phyloP scores from a whole-genome alignment of 768 basidiomycete genomes.

The Dacryopinax spathularia region DNA sequence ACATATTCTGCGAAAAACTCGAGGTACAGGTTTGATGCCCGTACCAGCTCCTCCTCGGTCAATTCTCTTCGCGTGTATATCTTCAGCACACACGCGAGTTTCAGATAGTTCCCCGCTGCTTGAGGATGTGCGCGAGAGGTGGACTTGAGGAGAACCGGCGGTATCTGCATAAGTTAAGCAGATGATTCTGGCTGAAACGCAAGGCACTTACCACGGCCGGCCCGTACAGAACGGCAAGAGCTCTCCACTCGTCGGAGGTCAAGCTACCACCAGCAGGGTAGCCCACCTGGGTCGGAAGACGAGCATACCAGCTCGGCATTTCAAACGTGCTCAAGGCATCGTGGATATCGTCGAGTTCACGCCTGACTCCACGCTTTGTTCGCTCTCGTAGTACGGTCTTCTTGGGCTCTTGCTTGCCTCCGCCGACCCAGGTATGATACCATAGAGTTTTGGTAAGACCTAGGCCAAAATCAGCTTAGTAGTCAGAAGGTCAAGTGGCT shows the following conservation, averaged over 20 bases:
- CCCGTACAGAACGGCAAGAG: background rate
- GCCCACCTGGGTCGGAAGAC: background rate
- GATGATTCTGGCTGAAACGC: background rate
- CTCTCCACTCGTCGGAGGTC: background rate
- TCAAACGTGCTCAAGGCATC: background rate
- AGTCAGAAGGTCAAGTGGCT: background rate
- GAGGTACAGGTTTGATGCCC: background rate
- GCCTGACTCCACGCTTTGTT: background rate
- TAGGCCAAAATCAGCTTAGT: background rate
- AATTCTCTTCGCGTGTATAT: background rate
- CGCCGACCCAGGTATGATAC: background rate
- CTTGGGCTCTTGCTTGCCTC: background rate
- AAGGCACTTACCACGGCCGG: background rate
- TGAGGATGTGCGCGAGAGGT: background rate
- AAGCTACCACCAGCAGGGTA: background rate
- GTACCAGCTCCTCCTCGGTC: background rate
- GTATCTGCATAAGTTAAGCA: background rate
- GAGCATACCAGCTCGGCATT: background rate
- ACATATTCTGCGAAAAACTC: background rate
- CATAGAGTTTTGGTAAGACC: conserved; percentile 12
- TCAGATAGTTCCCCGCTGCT: background rate
- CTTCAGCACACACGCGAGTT: background rate
- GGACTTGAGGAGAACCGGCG: background rate
- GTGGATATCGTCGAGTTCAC: background rate
- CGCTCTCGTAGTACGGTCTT: background rate